phyloP scores from a whole-genome alignment of 495 filamentous ascomycete genomes.

The Glonium stellatum region DNA sequence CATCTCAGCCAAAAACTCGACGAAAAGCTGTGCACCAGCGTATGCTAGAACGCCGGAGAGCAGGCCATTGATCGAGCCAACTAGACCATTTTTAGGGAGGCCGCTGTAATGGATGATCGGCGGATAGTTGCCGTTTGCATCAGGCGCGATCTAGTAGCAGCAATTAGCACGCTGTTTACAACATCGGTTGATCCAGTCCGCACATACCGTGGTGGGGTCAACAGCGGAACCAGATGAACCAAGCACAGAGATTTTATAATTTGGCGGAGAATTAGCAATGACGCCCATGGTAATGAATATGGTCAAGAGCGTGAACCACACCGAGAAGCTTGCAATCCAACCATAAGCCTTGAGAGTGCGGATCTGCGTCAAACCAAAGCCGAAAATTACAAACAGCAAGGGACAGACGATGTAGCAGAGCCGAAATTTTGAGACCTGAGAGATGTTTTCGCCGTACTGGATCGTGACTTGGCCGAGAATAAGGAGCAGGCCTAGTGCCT shows the following conservation, averaged over 20 bases:
- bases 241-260: slow-evolving; percentile 36
- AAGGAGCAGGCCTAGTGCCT: slow-evolving; percentile 45
- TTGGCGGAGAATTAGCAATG: slow-evolving; percentile 44
- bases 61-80: slow-evolving; percentile 49
- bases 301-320: slow-evolving; percentile 51
- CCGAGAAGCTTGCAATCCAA: slow-evolving; percentile 51
- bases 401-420: slow-evolving; percentile 49
- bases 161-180: neutral
- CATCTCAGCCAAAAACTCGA: slow-evolving; percentile 65
- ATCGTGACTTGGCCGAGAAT: slow-evolving; percentile 50
- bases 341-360: slow-evolving; percentile 49
- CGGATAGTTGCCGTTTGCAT: slow-evolving; percentile 25
- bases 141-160: slow-evolving; percentile 3
- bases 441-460: slow-evolving; percentile 49
- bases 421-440: slow-evolving; percentile 47
- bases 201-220: neutral
- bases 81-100: slow-evolving; percentile 22
- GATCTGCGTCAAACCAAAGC: slow-evolving; percentile 45
- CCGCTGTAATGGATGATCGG: slow-evolving; percentile 35
- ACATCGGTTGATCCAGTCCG: neutral
- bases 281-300: slow-evolving; percentile 51
- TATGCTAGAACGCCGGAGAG: slow-evolving; percentile 56
- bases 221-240: slow-evolving; percentile 40
- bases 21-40: slow-evolving; percentile 55
- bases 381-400: slow-evolving; percentile 43